Conservation (phyloP, 768 basidiomycete species). For the Tephrocybe sp. region DNA sequence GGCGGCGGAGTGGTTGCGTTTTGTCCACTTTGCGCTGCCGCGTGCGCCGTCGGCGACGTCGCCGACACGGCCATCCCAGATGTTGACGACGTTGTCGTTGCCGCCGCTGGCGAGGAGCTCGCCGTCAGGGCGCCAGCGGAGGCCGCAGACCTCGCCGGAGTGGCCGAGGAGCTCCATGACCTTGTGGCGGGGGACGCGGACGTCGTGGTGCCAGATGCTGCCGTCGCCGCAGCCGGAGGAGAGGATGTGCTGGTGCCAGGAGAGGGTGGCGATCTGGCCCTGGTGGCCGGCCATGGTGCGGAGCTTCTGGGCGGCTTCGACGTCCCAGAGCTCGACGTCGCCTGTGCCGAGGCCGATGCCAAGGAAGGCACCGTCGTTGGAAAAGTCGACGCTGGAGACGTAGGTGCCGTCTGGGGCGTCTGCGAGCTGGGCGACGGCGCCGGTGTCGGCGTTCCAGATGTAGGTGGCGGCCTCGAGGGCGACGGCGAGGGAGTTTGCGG, state of each 20-base stretch:
- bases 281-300: constrained; percentile 91
- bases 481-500: constrained; percentile 84
- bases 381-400: constrained; percentile 77
- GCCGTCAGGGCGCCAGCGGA: constrained; percentile 87
- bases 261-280: constrained; percentile 78
- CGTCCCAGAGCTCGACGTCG: constrained; percentile 95
- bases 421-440: constrained; percentile 74
- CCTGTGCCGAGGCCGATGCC: constrained; percentile 81
- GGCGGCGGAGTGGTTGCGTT: constrained; percentile 88
- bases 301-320: constrained; percentile 72
- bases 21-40: constrained; percentile 83
- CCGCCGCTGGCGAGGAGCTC: constrained; percentile 93
- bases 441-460: constrained; percentile 92
- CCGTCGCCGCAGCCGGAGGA: constrained; percentile 91
- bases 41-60: constrained; percentile 51
- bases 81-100: constrained; percentile 97
- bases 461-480: constrained; percentile 86
- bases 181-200: constrained; percentile 83
- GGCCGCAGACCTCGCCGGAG: constrained; percentile 88
- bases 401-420: constrained; percentile 77
- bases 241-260: constrained; percentile 87
- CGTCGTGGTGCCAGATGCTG: constrained; percentile 96
- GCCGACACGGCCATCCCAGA: constrained; percentile 88
- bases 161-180: constrained; percentile 91
- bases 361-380: constrained; percentile 77